A percentile compares a stretch with the other conserved stretches of the same genome.
phyloP scores from a whole-genome alignment of 352 stramenopile genomes.

The Globisporangium ultimum region DNA sequence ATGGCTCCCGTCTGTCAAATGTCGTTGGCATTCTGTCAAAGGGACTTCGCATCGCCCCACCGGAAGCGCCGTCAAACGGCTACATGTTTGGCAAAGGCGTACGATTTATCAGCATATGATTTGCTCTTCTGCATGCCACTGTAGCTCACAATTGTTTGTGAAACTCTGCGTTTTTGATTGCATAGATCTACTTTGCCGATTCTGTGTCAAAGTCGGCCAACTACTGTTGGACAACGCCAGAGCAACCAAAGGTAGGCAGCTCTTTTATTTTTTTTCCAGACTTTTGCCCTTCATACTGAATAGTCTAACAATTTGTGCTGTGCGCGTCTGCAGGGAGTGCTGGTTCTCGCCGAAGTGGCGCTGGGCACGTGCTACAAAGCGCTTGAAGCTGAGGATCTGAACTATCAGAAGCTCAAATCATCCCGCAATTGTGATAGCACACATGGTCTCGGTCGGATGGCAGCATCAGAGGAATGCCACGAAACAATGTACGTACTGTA shows the following conservation, averaged over 20 bases:
- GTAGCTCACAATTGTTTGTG: too few species aligned
- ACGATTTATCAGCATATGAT: too few species aligned
- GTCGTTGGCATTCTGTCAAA: conserved; percentile 80
- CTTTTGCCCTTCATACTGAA: too few species aligned
- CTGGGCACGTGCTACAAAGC: conserved; percentile 38
- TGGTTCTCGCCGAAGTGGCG: conserved; percentile 68
- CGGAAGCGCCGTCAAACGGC: conserved; percentile 70
- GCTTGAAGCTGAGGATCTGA: conserved; percentile 56
- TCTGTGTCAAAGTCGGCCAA: conserved; percentile 57
- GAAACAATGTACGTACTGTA: conserved; percentile 32
- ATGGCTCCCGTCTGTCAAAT: conserved; percentile 75
- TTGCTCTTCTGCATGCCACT: too few species aligned
- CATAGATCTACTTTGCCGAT: conserved; percentile 77
- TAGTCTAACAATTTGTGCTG: too few species aligned
- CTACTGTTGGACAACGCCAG: conserved; percentile 48
- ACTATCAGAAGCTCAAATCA: conserved; percentile 42
- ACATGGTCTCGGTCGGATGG: conserved; percentile 58
- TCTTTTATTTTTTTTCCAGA: too few species aligned
- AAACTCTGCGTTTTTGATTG: too few species aligned
- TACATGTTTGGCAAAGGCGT: conserved; percentile 76
- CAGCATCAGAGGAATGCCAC: conserved; percentile 35
- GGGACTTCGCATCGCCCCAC: conserved; percentile 75
- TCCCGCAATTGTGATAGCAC: conserved; percentile 43
- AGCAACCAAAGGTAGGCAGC: conserved; percentile 25
- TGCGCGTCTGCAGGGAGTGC: conserved; percentile 14